Percentiles rank a stretch among this genome's conserved stretches.
Conservation (phyloP, 345 rosid species). For the Eucalyptus coolabah region DNA sequence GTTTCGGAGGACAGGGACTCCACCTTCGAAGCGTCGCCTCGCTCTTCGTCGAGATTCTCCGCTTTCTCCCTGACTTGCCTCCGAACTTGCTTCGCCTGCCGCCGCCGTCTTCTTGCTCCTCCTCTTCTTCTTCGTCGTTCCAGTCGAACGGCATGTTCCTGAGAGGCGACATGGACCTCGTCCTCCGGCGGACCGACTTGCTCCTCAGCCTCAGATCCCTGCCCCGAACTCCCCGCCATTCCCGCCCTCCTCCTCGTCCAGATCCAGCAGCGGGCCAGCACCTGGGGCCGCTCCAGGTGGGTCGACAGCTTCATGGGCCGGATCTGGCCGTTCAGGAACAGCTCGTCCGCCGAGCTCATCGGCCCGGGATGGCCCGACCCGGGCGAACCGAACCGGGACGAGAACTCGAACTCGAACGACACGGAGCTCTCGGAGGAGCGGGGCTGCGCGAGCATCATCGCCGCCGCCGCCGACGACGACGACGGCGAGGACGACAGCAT, state of each 20-base stretch:
- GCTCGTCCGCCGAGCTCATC: slow-evolving; percentile 92
- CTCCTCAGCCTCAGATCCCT: slow-evolving; percentile 57
- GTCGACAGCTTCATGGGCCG: slow-evolving; percentile 87
- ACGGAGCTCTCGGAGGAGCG: background rate
- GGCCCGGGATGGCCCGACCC: slow-evolving; percentile 38
- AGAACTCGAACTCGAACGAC: slow-evolving; percentile 83
- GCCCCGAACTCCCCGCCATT: slow-evolving; percentile 23
- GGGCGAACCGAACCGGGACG: slow-evolving; percentile 33
- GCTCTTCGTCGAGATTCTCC: background rate
- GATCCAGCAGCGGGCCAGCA: slow-evolving; percentile 65
- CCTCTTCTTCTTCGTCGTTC: background rate
- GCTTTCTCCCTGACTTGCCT: background rate
- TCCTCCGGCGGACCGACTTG: slow-evolving; percentile 61
- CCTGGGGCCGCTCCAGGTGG: slow-evolving; percentile 77
- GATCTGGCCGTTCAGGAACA: slow-evolving; percentile 86
- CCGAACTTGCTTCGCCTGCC: background rate
- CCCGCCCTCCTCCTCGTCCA: slow-evolving; percentile 22
- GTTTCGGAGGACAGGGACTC: background rate
- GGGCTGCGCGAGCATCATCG: background rate
- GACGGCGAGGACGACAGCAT: slow-evolving; percentile 17
- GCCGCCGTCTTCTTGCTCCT: background rate
- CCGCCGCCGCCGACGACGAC: background rate
- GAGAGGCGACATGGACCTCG: slow-evolving; percentile 86
- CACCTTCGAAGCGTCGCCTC: background rate
- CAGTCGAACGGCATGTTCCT: slow-evolving; percentile 36